Evolutionary conservation across 2,329 filamentous ascomycete genomes (phyloP).

Genomic region (Monosporascus sp.): DNA sequence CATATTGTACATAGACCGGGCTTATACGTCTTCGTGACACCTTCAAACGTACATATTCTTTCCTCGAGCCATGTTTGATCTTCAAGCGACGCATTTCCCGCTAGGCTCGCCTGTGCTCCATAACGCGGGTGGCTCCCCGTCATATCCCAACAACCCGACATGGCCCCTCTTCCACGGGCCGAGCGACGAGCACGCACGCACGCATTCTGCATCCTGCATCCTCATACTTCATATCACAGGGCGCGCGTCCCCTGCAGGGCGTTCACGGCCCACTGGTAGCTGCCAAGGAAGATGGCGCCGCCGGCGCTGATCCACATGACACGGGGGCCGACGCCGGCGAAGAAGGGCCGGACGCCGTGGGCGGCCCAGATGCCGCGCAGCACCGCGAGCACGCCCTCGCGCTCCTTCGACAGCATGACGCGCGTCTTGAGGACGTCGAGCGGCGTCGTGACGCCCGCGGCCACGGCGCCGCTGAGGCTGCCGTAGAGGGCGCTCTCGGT

Average conservation of each 20-base stretch:
- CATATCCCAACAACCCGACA: not conserved
- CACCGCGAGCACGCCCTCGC: slow-evolving; percentile 52
- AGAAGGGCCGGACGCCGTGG: slow-evolving; percentile 63
- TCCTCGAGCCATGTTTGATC: too few relatives aligned
- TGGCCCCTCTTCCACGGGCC: too few relatives aligned
- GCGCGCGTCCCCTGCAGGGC: slow-evolving; percentile 44
- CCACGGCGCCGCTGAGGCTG: slow-evolving; percentile 74
- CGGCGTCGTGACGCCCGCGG: slow-evolving; percentile 84
- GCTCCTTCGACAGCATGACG: slow-evolving; percentile 80
- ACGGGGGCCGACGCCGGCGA: slow-evolving; percentile 71
- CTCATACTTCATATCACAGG: not conserved
- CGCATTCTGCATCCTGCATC: not conserved
- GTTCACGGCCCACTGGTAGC: slow-evolving; percentile 86
- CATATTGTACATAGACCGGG: not conserved
- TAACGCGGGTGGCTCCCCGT: not conserved
- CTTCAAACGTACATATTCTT: too few relatives aligned
- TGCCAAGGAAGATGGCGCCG: slow-evolving; percentile 89
- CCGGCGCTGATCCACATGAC: slow-evolving; percentile 94
- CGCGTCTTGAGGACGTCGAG: slow-evolving; percentile 95
- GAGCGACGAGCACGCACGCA: too few relatives aligned
- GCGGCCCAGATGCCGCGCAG: slow-evolving; percentile 59
- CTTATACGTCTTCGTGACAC: not conserved
- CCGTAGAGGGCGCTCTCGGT: slow-evolving; percentile 81
- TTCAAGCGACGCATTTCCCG: too few relatives aligned
- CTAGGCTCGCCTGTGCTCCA: not conserved